These are phyloP conservation scores for Climacium dendroides DNA, from an alignment of 225 moss, liverwort and hornwort species.

Conservation along the genomic window DNA sequence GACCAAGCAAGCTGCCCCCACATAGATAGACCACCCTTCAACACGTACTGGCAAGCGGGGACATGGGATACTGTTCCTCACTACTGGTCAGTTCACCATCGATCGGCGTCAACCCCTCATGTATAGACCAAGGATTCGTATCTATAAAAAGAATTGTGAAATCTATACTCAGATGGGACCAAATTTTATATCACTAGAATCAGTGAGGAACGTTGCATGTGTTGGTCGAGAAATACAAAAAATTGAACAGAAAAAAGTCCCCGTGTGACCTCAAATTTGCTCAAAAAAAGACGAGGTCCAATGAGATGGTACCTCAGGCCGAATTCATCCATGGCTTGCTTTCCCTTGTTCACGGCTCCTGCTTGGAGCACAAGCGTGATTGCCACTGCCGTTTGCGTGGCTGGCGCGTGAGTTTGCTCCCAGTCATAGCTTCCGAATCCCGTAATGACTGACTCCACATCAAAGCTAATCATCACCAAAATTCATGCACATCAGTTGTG, in stretches of 20 bases:
- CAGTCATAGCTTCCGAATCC: slow-evolving; percentile 36
- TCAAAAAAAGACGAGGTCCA: not conserved
- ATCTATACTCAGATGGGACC: not conserved
- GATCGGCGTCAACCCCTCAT: not conserved
- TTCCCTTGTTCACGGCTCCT: slow-evolving; percentile 24
- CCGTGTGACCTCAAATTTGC: not conserved
- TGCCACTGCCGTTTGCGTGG: slow-evolving; percentile 12
- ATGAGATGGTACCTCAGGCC: slow-evolving; percentile 21
- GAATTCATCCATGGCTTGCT: slow-evolving; percentile 40
- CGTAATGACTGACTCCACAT: slow-evolving; percentile 21
- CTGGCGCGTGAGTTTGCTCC: slow-evolving; percentile 30
- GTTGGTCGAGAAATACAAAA: not conserved
- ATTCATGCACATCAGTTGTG: not conserved
- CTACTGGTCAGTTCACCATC: not conserved
- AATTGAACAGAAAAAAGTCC: not conserved
- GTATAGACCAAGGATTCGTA: not conserved
- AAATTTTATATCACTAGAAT: not conserved
- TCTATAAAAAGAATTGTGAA: not conserved
- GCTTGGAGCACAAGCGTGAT: slow-evolving; percentile 9
- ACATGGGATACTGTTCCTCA: not conserved
- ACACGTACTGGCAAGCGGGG: not conserved
- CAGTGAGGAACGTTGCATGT: not conserved
- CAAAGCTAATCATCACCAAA: slow-evolving; percentile 15
- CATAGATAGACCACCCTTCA: not conserved
- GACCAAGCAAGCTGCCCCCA: slow-evolving; percentile 8